A percentile compares a stretch with the other conserved stretches of the same genome.
phyloP scores from a whole-genome alignment of 1,284 basidiomycete species.

The Austroboletus olivaceoglutinosus region DNA sequence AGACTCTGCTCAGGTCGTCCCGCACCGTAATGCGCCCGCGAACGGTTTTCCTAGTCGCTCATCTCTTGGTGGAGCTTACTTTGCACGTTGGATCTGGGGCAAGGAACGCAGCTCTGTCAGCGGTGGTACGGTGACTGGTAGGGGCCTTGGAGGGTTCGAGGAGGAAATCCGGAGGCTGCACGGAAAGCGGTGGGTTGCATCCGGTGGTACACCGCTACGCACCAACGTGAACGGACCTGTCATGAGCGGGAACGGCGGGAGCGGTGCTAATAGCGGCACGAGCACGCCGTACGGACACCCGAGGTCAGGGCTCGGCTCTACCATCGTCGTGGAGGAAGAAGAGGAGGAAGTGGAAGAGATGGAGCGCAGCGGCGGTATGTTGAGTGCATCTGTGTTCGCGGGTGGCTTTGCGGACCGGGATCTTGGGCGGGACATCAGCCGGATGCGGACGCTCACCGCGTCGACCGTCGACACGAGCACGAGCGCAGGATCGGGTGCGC shows the following conservation, averaged over 20 bases:
- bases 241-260: slow-evolving; percentile 29
- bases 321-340: slow-evolving; percentile 68
- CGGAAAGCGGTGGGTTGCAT: slow-evolving; percentile 67
- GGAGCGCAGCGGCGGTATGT: slow-evolving; percentile 35
- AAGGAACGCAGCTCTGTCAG: slow-evolving; percentile 49
- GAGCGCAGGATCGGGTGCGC: slow-evolving; percentile 32
- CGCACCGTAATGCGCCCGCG: slow-evolving; percentile 72
- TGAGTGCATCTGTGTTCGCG: slow-evolving; percentile 33
- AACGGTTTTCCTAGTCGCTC: slow-evolving; percentile 64
- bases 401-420: slow-evolving; percentile 39
- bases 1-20: slow-evolving; percentile 66
- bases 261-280: slow-evolving; percentile 50
- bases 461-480: slow-evolving; percentile 49
- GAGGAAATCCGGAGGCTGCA: slow-evolving; percentile 71
- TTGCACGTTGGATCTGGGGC: slow-evolving; percentile 80
- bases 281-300: slow-evolving; percentile 59
- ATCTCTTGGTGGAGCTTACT: slow-evolving; percentile 67
- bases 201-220: slow-evolving; percentile 51
- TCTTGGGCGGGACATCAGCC: slow-evolving; percentile 33
- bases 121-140: slow-evolving; percentile 31
- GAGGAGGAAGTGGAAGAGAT: slow-evolving; percentile 66
- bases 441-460: slow-evolving; percentile 46
- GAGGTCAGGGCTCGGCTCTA: slow-evolving; percentile 56
- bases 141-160: slow-evolving; percentile 63
- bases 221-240: slow-evolving; percentile 51